Evolutionary conservation across 768 basidiomycete genomes (phyloP).

Genomic region (Tricholoma matsutake): DNA sequence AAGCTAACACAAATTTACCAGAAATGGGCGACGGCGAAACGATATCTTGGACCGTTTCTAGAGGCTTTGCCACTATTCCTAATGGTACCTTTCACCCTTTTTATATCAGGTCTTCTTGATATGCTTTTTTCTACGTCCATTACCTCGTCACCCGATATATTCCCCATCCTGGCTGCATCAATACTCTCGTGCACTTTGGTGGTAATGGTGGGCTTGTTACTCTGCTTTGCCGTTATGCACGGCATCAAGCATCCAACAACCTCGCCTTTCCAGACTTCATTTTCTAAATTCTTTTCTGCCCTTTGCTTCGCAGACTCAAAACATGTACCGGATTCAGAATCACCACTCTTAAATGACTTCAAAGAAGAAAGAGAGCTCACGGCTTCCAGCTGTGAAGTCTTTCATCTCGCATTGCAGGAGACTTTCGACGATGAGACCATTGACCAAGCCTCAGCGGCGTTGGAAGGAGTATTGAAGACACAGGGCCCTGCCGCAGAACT

Average conservation of each 20-base stretch:
- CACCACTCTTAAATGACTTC: too few relatives aligned
- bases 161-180: too few relatives aligned
- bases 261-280: too few relatives aligned
- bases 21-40: slow-evolving; percentile 9
- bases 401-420: slow-evolving; percentile 12
- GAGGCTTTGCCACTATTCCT: slow-evolving; percentile 10
- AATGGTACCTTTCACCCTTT: slow-evolving; percentile 12
- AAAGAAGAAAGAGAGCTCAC: too few relatives aligned
- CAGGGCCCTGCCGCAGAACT: neutral
- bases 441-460: slow-evolving; percentile 10
- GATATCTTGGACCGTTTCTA: slow-evolving; percentile 8
- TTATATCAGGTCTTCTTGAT: slow-evolving; percentile 13
- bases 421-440: slow-evolving; percentile 13
- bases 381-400: neutral
- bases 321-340: too few relatives aligned
- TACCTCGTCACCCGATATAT: neutral
- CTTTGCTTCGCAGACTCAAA: too few relatives aligned
- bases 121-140: slow-evolving; percentile 5
- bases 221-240: too few relatives aligned
- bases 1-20: slow-evolving; percentile 10
- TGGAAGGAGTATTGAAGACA: slow-evolving; percentile 4
- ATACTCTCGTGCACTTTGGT: too few relatives aligned
- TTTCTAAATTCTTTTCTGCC: too few relatives aligned
- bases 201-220: too few relatives aligned
- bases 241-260: too few relatives aligned